Conservation (phyloP, 495 filamentous ascomycete species). For the Trichoderma virens region DNA sequence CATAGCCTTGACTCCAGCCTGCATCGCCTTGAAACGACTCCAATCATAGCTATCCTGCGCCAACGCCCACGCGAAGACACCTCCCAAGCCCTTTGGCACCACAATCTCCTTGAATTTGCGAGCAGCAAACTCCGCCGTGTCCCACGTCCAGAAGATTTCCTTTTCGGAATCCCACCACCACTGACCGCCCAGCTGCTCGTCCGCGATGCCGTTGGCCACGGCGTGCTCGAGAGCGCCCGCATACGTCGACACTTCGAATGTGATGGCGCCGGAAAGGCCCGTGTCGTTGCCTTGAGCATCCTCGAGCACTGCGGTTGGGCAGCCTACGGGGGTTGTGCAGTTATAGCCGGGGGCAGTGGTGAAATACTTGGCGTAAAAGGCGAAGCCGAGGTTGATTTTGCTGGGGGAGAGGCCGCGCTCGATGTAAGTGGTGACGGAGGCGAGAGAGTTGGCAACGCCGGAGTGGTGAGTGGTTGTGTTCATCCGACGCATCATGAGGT, state of each 20-base stretch:
- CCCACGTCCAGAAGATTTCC: slow-evolving; percentile 62
- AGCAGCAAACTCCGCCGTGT: slow-evolving; percentile 48
- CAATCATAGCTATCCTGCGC: slow-evolving; percentile 52
- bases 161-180: slow-evolving; percentile 51
- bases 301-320: slow-evolving; percentile 46
- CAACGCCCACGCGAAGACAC: slow-evolving; percentile 53
- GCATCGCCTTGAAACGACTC: slow-evolving; percentile 49
- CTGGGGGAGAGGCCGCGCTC: slow-evolving; percentile 40
- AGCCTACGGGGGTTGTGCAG: slow-evolving; percentile 45
- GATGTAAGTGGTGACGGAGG: slow-evolving; percentile 47
- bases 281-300: slow-evolving; percentile 49
- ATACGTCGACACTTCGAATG: slow-evolving; percentile 34
- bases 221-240: slow-evolving; percentile 34
- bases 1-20: slow-evolving; percentile 28
- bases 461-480: slow-evolving; percentile 50
- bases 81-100: slow-evolving; percentile 45
- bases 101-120: slow-evolving; percentile 56
- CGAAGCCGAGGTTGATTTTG: slow-evolving; percentile 58
- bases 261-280: slow-evolving; percentile 48
- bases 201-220: slow-evolving; percentile 38
- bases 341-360: slow-evolving; percentile 32
- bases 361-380: slow-evolving; percentile 63
- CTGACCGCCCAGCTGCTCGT: slow-evolving; percentile 45
- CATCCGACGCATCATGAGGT: slow-evolving; percentile 60
- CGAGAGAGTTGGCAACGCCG: slow-evolving; percentile 42